Conservation (phyloP, 768 basidiomycete genomes). For the Imleria badia region DNA sequence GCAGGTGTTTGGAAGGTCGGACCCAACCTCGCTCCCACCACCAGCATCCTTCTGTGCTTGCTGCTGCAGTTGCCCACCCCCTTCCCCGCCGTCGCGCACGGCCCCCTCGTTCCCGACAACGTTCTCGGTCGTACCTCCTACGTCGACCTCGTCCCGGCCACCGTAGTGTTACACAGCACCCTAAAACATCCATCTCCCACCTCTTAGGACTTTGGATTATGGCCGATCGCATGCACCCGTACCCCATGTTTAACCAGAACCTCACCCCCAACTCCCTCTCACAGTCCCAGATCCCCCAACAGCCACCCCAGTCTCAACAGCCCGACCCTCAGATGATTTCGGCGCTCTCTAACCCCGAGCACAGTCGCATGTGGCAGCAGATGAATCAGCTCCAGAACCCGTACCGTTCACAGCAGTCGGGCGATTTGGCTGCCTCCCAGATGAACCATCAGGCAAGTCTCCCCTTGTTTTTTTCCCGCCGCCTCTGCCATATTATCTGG, state of each 20-base stretch:
- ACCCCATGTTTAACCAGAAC: conserved; percentile 51
- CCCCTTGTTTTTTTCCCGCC: conserved; percentile 15
- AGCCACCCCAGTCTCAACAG: conserved; percentile 45
- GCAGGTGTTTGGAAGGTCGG: conserved; percentile 42
- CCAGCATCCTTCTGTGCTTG: conserved; percentile 43
- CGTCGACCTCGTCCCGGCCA: conserved; percentile 24
- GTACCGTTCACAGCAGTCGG: conserved; percentile 42
- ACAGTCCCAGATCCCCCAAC: conserved; percentile 43
- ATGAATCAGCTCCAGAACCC: conserved; percentile 46
- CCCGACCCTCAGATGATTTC: conserved; percentile 39
- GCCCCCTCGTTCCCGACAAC: conserved; percentile 30
- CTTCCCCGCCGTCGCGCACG: conserved; percentile 50
- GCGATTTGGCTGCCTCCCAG: conserved; percentile 41
- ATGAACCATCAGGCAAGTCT: conserved; percentile 49
- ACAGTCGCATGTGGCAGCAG: conserved; percentile 57
- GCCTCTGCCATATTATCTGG: conserved; percentile 11
- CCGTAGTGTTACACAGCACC: conserved; percentile 27
- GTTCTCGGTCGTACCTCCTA: conserved; percentile 20
- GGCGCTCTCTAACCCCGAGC: conserved; percentile 50
- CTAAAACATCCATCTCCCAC: conserved; percentile 30
- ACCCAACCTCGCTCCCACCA: conserved; percentile 59
- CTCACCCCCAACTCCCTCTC: conserved; percentile 45
- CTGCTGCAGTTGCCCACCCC: conserved; percentile 30
- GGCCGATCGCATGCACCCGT: conserved; percentile 62
- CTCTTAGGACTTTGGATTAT: conserved; percentile 42